Evolutionary conservation across 2,329 filamentous ascomycete species (phyloP).

Genomic region (Fusarium miscanthi): DNA sequence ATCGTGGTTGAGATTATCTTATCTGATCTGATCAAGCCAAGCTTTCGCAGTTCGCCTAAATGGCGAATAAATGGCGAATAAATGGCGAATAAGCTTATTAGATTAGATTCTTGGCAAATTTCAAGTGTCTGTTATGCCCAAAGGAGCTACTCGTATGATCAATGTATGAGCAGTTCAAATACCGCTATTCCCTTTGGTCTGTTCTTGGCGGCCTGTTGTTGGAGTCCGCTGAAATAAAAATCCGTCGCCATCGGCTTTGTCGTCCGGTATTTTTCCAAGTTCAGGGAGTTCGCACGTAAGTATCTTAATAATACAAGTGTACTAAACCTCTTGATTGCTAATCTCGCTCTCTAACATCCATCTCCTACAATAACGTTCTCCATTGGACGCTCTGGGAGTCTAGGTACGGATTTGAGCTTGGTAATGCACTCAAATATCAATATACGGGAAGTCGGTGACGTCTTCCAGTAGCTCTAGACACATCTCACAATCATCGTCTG

Average conservation of each 20-base stretch:
- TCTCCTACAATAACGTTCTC: too few relatives aligned
- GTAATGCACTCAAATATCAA: too few relatives aligned
- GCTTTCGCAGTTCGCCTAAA: not conserved
- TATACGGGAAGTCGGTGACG: too few relatives aligned
- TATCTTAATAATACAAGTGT: too few relatives aligned
- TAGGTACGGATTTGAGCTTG: too few relatives aligned
- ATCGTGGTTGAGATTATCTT: not conserved
- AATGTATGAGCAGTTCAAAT: not conserved
- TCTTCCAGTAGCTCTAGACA: too few relatives aligned
- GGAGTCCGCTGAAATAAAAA: not conserved
- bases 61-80: not conserved
- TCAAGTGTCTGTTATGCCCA: not conserved
- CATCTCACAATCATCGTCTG: not conserved
- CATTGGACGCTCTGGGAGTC: too few relatives aligned
- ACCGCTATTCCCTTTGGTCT: not conserved
- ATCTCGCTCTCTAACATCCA: too few relatives aligned
- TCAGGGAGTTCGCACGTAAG: too few relatives aligned
- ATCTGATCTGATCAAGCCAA: not conserved
- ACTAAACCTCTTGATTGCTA: too few relatives aligned
- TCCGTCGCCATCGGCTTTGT: too few relatives aligned
- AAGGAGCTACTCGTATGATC: not conserved
- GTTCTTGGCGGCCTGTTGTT: not conserved
- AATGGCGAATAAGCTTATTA: not conserved
- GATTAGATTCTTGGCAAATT: rapidly evolving
- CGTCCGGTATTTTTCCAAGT: too few relatives aligned